Percentiles rank a stretch among this genome's conserved stretches.
These are phyloP conservation scores for Pleurotus salmoneostramineus DNA, from an alignment of 768 basidiomycete genomes.

Conservation along the genomic window DNA sequence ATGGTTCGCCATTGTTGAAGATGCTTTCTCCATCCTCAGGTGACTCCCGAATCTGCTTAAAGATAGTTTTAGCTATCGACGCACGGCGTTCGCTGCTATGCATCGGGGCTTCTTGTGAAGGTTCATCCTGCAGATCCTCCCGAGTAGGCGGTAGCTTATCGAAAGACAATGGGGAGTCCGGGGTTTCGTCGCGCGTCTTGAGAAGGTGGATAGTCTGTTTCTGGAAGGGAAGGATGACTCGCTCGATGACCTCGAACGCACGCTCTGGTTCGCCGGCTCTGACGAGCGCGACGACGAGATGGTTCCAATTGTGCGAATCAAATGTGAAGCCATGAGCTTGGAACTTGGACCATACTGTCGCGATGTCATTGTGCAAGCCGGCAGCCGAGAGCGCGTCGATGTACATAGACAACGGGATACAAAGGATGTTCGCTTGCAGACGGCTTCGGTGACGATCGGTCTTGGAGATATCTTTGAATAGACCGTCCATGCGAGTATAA, in stretches of 20 bases:
- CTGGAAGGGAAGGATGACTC: constrained; percentile 64
- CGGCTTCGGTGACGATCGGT: constrained; percentile 9
- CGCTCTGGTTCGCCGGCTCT: constrained; percentile 79
- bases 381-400: constrained; percentile 69
- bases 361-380: constrained; percentile 58
- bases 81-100: constrained; percentile 21
- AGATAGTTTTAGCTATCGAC: constrained; percentile 15
- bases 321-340: constrained; percentile 65
- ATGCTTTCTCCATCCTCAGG: constrained; percentile 14
- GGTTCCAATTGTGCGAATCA: constrained; percentile 92
- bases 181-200: constrained; percentile 22
- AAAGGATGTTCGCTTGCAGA: constrained; percentile 53
- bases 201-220: constrained; percentile 21
- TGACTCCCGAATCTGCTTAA: constrained; percentile 9
- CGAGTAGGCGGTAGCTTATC: constrained; percentile 17
- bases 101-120: constrained; percentile 25
- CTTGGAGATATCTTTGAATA: constrained; percentile 23
- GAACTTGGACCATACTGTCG: constrained; percentile 63
- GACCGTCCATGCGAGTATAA: constrained; percentile 26
- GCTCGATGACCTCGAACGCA: constrained; percentile 80
- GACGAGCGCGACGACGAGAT: constrained; percentile 69
- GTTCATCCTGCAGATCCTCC: constrained; percentile 12
- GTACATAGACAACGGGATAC: constrained; percentile 76
- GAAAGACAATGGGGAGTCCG: constrained; percentile 37
- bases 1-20: constrained; percentile 13